Conservation (phyloP, 2,329 filamentous ascomycete genomes). For the Trichoderma sp. region DNA sequence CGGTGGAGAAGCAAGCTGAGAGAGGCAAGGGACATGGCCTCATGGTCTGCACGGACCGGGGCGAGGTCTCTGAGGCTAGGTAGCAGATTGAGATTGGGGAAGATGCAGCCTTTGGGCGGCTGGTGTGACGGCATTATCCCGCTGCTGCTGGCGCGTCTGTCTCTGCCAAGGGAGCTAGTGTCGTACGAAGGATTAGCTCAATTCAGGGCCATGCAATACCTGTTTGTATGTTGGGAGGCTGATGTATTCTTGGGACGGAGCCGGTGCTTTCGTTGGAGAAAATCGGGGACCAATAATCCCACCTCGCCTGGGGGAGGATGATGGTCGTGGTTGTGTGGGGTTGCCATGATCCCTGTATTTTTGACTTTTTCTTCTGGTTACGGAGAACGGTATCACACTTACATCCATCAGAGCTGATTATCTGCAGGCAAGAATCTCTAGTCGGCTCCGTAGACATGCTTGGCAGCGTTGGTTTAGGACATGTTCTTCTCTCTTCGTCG, state of each 20-base stretch:
- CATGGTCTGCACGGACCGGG: constrained; percentile 4
- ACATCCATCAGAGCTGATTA: neutral
- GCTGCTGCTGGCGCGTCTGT: neutral
- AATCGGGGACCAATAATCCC: neutral
- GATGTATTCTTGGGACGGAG: neutral
- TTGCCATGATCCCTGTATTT: neutral
- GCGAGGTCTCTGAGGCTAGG: neutral
- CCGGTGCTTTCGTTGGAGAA: neutral
- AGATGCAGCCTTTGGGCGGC: neutral
- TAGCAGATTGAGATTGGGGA: neutral
- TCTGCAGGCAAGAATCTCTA: neutral
- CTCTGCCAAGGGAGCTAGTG: constrained; percentile 3
- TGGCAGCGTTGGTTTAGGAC: neutral
- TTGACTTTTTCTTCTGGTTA: neutral
- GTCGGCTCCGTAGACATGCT: neutral
- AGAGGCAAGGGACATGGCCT: constrained; percentile 9
- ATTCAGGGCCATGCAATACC: neutral
- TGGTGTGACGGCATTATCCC: neutral
- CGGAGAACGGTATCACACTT: neutral
- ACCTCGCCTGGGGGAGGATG: neutral
- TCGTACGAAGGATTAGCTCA: neutral
- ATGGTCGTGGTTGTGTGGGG: neutral
- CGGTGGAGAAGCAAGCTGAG: constrained; percentile 10
- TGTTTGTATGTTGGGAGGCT: neutral
- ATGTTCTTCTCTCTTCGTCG: neutral